Percentiles rank a stretch among this genome's conserved stretches.
These are phyloP conservation scores for Cladorrhinum sp. DNA, from an alignment of 2,329 filamentous ascomycete genomes.

Conservation along the genomic window DNA sequence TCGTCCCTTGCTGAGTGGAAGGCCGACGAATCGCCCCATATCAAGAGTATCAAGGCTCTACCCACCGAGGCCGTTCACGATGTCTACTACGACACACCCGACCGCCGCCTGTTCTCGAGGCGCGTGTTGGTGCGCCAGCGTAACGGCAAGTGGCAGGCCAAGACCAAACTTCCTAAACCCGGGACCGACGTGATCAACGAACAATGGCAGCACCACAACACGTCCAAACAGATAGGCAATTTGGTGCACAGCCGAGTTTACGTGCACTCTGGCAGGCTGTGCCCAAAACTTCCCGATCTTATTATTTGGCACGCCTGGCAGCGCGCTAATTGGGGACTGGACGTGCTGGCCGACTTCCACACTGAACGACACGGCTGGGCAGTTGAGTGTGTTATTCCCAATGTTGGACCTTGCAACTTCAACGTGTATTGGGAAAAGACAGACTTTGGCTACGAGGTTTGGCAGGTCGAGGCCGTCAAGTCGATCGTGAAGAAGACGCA, in stretches of 20 bases:
- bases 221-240: not conserved
- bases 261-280: not conserved
- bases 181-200: not conserved
- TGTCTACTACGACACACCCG: conserved; percentile 19
- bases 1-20: conserved; percentile 2
- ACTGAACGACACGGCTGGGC: conserved; percentile 8
- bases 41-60: conserved; percentile 6
- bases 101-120: not conserved
- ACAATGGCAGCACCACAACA: not conserved
- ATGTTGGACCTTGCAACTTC: conserved; percentile 3
- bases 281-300: not conserved
- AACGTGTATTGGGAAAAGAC: conserved; percentile 18
- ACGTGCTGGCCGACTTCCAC: conserved; percentile 17
- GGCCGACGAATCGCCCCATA: not conserved
- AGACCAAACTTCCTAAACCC: conserved; percentile 15
- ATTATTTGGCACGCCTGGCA: not conserved
- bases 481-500: not conserved
- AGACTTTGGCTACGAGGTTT: conserved; percentile 21
- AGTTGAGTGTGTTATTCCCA: conserved; percentile 9
- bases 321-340: conserved; percentile 17
- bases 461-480: conserved; percentile 17
- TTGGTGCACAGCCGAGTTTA: not conserved
- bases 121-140: conserved; percentile 16
- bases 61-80: conserved; percentile 15
- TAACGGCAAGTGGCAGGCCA: conserved; percentile 19